Conservation (phyloP, 148 eudicot species). For the Heliosperma pusillum region DNA sequence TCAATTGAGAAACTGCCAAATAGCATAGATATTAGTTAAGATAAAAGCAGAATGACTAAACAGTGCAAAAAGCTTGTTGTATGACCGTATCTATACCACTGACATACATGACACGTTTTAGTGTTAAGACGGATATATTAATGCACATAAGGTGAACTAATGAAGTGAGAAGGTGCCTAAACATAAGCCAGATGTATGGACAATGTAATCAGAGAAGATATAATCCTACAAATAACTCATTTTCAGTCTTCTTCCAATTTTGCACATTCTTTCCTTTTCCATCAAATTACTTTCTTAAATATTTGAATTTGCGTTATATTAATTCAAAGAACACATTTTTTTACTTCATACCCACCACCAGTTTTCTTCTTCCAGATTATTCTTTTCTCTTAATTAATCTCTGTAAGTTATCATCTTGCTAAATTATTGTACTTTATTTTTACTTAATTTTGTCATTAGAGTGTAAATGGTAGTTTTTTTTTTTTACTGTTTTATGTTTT, state of each 20-base stretch:
- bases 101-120: no score
- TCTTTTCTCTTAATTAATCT: not conserved
- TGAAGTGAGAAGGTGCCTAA: not conserved
- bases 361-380: slow-evolving; percentile 18
- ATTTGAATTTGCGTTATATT: not conserved
- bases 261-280: slow-evolving; percentile 9
- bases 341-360: slow-evolving; percentile 17
- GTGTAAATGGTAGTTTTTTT: not conserved
- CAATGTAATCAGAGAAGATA: slow-evolving; percentile 8
- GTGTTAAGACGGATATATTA: no score
- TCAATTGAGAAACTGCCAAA: no score
- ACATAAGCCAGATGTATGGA: slow-evolving; percentile 20
- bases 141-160: no score
- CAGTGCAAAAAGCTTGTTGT: no score
- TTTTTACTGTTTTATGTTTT: not conserved
- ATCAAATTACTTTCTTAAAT: not conserved
- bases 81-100: no score
- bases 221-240: not conserved
- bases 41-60: no score
- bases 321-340: slow-evolving; percentile 4
- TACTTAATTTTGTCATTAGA: not conserved
- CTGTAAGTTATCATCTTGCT: slow-evolving; percentile 11
- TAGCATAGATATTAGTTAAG: no score
- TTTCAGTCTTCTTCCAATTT: slow-evolving; percentile 19
- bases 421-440: not conserved